A percentile compares a stretch with the other conserved stretches of the same genome.
Evolutionary conservation across 1,284 basidiomycete genomes (phyloP).

Genomic region (Ustilago bromivora): DNA sequence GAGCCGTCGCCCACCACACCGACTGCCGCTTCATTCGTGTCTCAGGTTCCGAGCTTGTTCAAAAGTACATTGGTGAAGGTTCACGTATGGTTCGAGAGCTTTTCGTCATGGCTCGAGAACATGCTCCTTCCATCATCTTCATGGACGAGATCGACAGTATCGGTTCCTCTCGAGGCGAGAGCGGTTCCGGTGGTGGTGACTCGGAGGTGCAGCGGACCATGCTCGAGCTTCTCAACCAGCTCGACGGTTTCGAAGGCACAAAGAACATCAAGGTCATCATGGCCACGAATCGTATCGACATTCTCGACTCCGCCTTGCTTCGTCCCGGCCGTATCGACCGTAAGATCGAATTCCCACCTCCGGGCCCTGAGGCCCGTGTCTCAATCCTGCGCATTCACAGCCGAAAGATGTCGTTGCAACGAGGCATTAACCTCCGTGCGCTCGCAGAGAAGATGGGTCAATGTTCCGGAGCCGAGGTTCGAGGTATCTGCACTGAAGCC

Average conservation of each 20-base stretch:
- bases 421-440: constrained; percentile 93
- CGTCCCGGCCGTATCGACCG: constrained; percentile 97
- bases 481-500: constrained; percentile 98
- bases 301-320: constrained; percentile 92
- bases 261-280: constrained; percentile 99
- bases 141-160: constrained; percentile 99
- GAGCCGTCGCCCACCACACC: constrained; percentile 80
- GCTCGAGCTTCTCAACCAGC: constrained; percentile 94
- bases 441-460: constrained; percentile 99
- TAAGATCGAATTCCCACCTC: constrained; percentile 99
- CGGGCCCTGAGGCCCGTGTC: constrained; percentile 95
- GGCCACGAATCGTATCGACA: constrained; percentile 99
- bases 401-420: constrained; percentile 98
- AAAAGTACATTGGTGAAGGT: constrained; percentile 99
- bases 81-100: constrained; percentile 83
- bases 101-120: constrained; percentile 98
- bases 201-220: constrained; percentile 98
- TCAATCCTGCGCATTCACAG: constrained; percentile 97
- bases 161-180: constrained; percentile 90
- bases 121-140: constrained; percentile 99
- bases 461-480: constrained; percentile 96
- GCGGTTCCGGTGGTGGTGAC: constrained; percentile 80
- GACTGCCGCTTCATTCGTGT: constrained; percentile 99
- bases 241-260: constrained; percentile 96
- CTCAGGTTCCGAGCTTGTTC: constrained; percentile 92